phyloP scores from a whole-genome alignment of 2,329 filamentous ascomycete species.

The Alternaria ethzedia region DNA sequence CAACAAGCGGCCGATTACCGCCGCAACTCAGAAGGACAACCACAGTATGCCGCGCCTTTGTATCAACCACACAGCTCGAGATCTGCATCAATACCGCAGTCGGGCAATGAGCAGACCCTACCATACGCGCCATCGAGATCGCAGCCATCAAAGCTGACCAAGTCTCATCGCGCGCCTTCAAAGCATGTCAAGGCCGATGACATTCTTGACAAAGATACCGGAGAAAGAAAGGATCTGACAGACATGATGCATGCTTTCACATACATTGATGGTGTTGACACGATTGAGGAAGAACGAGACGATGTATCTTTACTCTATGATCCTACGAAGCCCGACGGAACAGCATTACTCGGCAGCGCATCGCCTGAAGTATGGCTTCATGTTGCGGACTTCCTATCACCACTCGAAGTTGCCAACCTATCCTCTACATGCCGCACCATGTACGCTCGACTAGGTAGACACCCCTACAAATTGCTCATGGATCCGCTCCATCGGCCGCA shows the following conservation, averaged over 20 bases:
- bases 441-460: conserved; percentile 30
- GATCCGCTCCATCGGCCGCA: conserved; percentile 54
- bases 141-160: conserved; percentile 28
- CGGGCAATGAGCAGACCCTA: conserved; percentile 12
- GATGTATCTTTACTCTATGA: conserved; percentile 28
- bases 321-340: conserved; percentile 30
- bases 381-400: conserved; percentile 33
- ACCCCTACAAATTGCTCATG: conserved; percentile 28
- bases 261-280: conserved; percentile 31
- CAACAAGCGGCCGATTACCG: conserved; percentile 25
- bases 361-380: conserved; percentile 37
- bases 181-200: conserved; percentile 23
- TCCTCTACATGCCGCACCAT: conserved; percentile 39
- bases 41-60: conserved; percentile 29
- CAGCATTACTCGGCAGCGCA: conserved; percentile 23
- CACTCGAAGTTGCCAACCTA: conserved; percentile 36
- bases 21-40: conserved; percentile 33
- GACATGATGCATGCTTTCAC: conserved; percentile 45
- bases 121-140: conserved; percentile 10
- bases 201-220: conserved; percentile 39
- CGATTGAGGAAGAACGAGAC: conserved; percentile 25
- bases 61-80: conserved; percentile 21
- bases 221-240: conserved; percentile 40
- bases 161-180: conserved; percentile 25
- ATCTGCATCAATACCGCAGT: conserved; percentile 23